phyloP scores from a whole-genome alignment of 2,329 filamentous ascomycete species.

The Alternaria arbusti region DNA sequence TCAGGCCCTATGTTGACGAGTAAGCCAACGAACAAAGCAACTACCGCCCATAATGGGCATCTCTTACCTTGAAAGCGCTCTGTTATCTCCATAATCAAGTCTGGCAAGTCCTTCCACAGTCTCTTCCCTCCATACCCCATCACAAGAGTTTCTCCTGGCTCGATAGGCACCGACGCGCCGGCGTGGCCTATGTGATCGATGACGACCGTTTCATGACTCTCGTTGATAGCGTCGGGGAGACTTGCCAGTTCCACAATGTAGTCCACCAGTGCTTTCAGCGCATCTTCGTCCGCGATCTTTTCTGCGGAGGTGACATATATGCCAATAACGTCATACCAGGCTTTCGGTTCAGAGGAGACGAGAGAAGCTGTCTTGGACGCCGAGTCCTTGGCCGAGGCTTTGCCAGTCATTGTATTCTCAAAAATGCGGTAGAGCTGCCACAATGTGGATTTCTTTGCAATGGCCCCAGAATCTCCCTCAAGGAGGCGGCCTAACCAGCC shows the following conservation, averaged over 20 bases:
- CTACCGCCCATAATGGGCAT: not conserved
- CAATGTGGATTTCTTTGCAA: not conserved
- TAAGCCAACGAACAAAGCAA: not conserved
- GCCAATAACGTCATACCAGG: not conserved
- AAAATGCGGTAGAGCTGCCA: not conserved
- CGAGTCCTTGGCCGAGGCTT: not conserved
- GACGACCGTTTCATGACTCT: not conserved
- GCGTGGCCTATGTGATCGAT: not conserved
- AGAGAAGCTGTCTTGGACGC: not conserved
- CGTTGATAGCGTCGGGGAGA: not conserved
- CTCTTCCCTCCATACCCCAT: not conserved
- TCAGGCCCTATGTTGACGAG: not conserved
- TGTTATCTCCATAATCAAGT: not conserved
- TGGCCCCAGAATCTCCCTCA: not conserved
- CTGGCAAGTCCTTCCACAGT: not conserved
- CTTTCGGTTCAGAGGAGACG: not conserved
- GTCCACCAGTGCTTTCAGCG: not conserved
- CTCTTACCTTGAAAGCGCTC: not conserved
- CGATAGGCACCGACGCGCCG: not conserved
- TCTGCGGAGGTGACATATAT: not conserved
- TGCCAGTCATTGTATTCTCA: not conserved
- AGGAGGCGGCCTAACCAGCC: not conserved
- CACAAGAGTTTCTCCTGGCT: not conserved
- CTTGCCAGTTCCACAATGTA: not conserved
- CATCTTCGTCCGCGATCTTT: not conserved